phyloP scores from a whole-genome alignment of 352 stramenopile species.

The Phytophthora capsici region DNA sequence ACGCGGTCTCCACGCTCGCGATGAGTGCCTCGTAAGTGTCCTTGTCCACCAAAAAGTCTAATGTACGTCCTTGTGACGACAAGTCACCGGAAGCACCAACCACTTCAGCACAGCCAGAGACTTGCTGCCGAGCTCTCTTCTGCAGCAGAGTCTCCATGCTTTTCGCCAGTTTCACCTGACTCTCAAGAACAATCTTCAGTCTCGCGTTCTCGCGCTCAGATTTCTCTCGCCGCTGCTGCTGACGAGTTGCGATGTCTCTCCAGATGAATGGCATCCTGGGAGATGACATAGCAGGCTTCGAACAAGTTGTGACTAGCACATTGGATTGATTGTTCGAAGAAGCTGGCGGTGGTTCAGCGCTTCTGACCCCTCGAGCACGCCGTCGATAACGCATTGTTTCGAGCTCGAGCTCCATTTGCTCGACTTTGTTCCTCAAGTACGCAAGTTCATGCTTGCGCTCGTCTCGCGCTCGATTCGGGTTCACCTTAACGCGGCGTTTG shows the following conservation, averaged over 20 bases:
- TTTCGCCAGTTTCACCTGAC: conserved; percentile 57
- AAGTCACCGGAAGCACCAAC: conserved; percentile 18
- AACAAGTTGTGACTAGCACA: conserved; percentile 2
- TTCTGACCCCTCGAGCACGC: conserved; percentile 9
- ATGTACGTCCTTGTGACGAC: conserved; percentile 23
- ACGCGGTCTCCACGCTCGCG: conserved; percentile 38
- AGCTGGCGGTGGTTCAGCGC: conserved; percentile 7
- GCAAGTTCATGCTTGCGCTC: conserved; percentile 43
- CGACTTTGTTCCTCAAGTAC: conserved; percentile 42
- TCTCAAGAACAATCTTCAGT: conserved; percentile 52
- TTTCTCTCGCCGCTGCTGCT: conserved; percentile 49
- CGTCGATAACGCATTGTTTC: conserved; percentile 24
- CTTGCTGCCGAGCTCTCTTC: conserved; percentile 42
- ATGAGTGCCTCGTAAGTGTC: conserved; percentile 40
- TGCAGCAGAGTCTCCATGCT: conserved; percentile 56
- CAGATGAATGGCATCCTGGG: conserved; percentile 36
- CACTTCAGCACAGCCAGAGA: conserved; percentile 37
- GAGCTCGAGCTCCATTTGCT: conserved; percentile 41
- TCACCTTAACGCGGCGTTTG: conserved; percentile 38
- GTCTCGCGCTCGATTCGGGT: conserved; percentile 40
- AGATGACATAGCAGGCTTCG: conserved; percentile 4
- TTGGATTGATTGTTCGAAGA: background rate
- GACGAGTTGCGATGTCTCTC: conserved; percentile 51
- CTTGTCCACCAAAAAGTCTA: conserved; percentile 41
- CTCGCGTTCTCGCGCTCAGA: conserved; percentile 59